These are phyloP conservation scores for Phallus indusiatus DNA, from an alignment of 768 basidiomycete genomes.

Conservation along the genomic window DNA sequence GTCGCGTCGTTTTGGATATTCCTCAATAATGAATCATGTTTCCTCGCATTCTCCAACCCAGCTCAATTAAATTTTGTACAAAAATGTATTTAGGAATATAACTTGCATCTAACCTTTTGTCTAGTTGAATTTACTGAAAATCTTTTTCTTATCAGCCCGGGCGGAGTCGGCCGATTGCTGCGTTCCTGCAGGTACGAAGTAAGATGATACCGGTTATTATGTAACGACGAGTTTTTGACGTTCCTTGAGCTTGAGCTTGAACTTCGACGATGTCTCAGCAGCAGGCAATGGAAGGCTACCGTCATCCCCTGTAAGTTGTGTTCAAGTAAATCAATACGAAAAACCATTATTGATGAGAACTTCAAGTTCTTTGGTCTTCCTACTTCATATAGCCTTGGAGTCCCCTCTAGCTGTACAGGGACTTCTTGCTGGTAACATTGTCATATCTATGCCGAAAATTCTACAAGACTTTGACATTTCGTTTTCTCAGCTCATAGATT, in stretches of 20 bases:
- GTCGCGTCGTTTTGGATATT: slow-evolving; percentile 22
- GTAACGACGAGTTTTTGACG: not conserved
- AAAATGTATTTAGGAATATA: no score
- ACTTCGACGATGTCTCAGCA: not conserved
- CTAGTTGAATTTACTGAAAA: no score
- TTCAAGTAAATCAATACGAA: not conserved
- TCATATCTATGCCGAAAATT: not conserved
- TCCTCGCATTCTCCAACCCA: no score
- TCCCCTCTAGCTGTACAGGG: slow-evolving; percentile 72
- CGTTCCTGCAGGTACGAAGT: not conserved
- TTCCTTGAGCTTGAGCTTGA: not conserved
- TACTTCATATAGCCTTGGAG: slow-evolving; percentile 74
- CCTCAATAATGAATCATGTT: slow-evolving; percentile 7
- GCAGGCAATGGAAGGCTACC: not conserved
- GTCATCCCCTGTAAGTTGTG: slow-evolving; percentile 2
- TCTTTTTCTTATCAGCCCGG: not conserved
- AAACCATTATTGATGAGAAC: not conserved
- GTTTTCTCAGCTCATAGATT: slow-evolving; percentile 24
- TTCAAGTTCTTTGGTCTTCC: slow-evolving; percentile 55
- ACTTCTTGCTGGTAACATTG: slow-evolving; percentile 40
- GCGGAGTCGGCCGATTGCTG: not conserved
- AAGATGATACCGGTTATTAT: not conserved
- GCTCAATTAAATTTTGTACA: no score
- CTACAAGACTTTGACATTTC: not conserved
- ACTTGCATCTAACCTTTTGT: no score